phyloP scores from a whole-genome alignment of 2,329 filamentous ascomycete species.

The Colletotrichum sojae region DNA sequence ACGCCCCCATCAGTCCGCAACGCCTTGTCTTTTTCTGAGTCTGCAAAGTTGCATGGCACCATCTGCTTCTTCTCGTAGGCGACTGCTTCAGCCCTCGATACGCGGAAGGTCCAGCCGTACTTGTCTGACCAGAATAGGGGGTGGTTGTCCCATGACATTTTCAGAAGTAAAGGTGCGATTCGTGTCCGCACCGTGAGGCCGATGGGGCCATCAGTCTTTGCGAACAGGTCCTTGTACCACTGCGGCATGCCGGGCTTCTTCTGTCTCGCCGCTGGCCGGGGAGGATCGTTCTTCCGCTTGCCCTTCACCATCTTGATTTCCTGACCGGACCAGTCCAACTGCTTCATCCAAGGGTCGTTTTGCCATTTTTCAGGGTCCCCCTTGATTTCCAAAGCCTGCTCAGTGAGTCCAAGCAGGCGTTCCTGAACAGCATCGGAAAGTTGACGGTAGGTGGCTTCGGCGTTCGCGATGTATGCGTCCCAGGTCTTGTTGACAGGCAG shows the following conservation, averaged over 20 bases:
- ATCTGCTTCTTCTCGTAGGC: conserved; percentile 82
- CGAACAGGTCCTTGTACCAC: conserved; percentile 95
- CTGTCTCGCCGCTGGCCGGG: conserved; percentile 83
- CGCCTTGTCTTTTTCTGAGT: conserved; percentile 74
- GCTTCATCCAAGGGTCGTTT: conserved; percentile 90
- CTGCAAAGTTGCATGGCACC: conserved; percentile 80
- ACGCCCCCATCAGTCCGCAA: conserved; percentile 75
- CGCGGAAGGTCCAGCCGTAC: conserved; percentile 92
- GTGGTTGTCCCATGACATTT: conserved; percentile 88
- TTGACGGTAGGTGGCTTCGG: conserved; percentile 86
- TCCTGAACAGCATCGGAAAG: conserved; percentile 84
- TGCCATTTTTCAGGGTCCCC: conserved; percentile 77
- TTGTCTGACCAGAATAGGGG: conserved; percentile 94
- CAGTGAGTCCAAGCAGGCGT: conserved; percentile 79
- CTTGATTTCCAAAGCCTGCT: conserved; percentile 84
- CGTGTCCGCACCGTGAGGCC: conserved; percentile 88
- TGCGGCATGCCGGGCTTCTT: conserved; percentile 95
- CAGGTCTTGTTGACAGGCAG: conserved; percentile 90
- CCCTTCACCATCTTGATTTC: conserved; percentile 92
- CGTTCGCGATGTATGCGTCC: conserved; percentile 86
- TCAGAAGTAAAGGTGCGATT: conserved; percentile 87
- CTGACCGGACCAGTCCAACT: conserved; percentile 96
- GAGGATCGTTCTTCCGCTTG: conserved; percentile 87
- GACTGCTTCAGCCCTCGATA: conserved; percentile 71
- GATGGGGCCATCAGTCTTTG: conserved; percentile 77